phyloP scores from a whole-genome alignment of 208 protist species.

The Phytomonas francai region DNA sequence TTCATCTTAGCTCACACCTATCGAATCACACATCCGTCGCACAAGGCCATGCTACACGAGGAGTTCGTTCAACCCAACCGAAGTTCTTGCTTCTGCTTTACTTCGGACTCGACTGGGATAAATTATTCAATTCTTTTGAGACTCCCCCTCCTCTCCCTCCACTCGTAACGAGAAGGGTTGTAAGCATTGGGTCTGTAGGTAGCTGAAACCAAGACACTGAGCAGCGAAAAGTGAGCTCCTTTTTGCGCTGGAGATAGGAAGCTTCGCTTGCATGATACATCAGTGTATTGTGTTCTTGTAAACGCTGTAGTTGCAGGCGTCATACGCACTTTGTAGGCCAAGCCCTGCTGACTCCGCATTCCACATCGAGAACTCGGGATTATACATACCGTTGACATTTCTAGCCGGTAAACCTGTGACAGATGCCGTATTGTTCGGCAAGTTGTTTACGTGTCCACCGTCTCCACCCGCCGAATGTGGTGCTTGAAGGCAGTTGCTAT shows the following conservation, averaged over 20 bases:
- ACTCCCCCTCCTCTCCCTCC: no score
- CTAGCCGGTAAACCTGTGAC: background rate
- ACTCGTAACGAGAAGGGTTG: background rate
- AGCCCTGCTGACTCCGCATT: background rate
- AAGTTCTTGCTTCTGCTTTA: background rate
- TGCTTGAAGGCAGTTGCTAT: background rate
- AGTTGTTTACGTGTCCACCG: constrained; percentile 2
- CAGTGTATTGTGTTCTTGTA: background rate
- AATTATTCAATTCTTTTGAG: background rate
- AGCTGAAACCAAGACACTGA: background rate
- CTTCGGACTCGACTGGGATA: background rate
- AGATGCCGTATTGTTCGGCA: background rate
- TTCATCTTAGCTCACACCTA: background rate
- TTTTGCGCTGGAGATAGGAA: background rate
- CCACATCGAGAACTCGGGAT: background rate
- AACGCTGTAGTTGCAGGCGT: background rate
- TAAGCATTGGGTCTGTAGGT: background rate
- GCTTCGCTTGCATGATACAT: background rate
- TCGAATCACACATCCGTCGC: background rate
- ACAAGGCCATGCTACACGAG: background rate
- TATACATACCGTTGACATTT: constrained; percentile 6
- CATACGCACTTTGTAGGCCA: background rate
- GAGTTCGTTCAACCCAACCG: background rate
- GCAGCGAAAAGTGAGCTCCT: background rate
- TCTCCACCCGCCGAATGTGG: background rate